These are phyloP conservation scores for Mycena filopes DNA, from an alignment of 768 basidiomycete species.

Conservation along the genomic window DNA sequence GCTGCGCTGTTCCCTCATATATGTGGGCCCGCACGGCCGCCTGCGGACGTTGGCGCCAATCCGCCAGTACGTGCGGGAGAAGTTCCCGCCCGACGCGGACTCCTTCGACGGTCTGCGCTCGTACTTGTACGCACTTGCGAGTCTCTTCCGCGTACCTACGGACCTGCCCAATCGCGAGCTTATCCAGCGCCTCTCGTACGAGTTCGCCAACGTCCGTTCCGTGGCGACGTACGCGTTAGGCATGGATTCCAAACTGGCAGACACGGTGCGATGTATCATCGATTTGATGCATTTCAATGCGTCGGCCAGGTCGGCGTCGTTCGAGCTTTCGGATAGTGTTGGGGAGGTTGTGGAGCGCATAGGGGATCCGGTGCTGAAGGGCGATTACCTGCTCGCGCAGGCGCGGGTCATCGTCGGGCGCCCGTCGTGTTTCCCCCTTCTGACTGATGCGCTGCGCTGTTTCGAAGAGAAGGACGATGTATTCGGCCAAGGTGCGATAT, in stretches of 20 bases:
- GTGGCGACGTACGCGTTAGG: conserved; percentile 11
- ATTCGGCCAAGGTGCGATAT: conserved; percentile 13
- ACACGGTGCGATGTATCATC: conserved; percentile 16
- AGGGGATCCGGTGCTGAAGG: background rate
- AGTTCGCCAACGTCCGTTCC: conserved; percentile 17
- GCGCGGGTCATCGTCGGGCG: conserved; percentile 4
- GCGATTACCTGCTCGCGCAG: conserved; percentile 16
- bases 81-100: background rate
- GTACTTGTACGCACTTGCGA: conserved; percentile 15
- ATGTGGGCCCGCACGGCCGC: background rate
- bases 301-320: background rate
- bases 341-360: background rate
- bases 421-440: background rate
- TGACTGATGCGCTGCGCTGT: background rate
- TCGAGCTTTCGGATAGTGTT: conserved; percentile 3
- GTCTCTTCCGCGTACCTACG: conserved; percentile 18
- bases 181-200: conserved; percentile 7
- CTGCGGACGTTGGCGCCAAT: conserved; percentile 13
- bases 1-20: conserved; percentile 12
- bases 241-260: background rate
- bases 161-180: conserved; percentile 22
- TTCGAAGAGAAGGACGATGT: conserved; percentile 8
- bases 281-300: conserved; percentile 22
- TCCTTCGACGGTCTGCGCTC: conserved; percentile 1
- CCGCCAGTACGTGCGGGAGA: conserved; percentile 8